Conservation (phyloP, 371 early-diverging fungal species). For the Rhizomucor miehei region DNA sequence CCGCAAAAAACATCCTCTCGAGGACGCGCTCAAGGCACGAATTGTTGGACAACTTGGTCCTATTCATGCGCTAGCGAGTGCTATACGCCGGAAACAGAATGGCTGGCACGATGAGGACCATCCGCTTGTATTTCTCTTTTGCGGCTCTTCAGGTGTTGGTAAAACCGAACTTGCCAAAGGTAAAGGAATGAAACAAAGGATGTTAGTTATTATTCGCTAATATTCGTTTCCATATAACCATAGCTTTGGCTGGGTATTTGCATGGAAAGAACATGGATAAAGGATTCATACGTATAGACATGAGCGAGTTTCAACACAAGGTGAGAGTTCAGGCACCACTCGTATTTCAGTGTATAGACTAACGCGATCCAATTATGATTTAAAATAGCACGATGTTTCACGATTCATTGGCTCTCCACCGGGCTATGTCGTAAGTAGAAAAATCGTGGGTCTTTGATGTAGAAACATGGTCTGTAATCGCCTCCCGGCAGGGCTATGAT, state of each 20-base stretch:
- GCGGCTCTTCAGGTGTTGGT: constrained; percentile 74
- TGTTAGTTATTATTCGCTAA: constrained; percentile 19
- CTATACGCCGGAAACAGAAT: constrained; percentile 63
- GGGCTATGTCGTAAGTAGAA: constrained; percentile 60
- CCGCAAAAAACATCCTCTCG: constrained; percentile 53
- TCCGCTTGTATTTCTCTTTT: constrained; percentile 72
- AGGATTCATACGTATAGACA: constrained; percentile 65
- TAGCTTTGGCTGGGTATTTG: constrained; percentile 47
- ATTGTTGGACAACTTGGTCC: constrained; percentile 71
- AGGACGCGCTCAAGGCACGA: constrained; percentile 41
- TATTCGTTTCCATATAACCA: neutral
- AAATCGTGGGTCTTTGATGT: neutral
- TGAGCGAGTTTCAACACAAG: constrained; percentile 67
- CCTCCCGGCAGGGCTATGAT: constrained; percentile 50
- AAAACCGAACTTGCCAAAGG: constrained; percentile 74
- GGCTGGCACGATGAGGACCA: constrained; percentile 65
- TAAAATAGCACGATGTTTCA: constrained; percentile 59
- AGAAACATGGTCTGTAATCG: neutral
- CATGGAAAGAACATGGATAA: constrained; percentile 49
- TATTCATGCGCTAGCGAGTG: constrained; percentile 57
- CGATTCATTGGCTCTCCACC: constrained; percentile 69
- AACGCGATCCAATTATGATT: no score
- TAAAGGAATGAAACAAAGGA: constrained; percentile 20
- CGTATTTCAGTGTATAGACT: no score
- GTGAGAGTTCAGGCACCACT: no score